These are phyloP conservation scores for Podospora pseudocomata DNA, from an alignment of 495 filamentous ascomycete genomes.

Conservation along the genomic window DNA sequence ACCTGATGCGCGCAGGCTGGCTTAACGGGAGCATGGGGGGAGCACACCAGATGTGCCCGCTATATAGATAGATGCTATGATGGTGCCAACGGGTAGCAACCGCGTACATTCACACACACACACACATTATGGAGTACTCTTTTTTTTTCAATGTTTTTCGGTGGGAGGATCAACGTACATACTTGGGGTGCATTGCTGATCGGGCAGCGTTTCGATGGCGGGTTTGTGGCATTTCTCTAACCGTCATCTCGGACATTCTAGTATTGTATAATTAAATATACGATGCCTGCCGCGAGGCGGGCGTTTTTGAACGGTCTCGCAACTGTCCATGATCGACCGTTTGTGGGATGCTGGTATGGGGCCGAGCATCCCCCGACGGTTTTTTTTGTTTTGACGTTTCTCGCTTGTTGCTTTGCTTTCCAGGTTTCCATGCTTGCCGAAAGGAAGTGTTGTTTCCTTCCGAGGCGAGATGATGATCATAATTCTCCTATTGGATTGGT, in stretches of 20 bases:
- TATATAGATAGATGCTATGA: conserved; percentile 4
- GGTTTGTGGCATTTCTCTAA: conserved; percentile 28
- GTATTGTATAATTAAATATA: conserved; percentile 43
- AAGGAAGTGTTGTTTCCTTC: neutral
- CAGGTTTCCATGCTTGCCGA: neutral
- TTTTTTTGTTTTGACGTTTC: neutral
- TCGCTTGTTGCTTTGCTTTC: neutral
- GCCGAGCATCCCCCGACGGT: conserved; percentile 8
- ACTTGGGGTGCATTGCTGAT: conserved; percentile 7
- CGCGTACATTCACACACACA: conserved; percentile 9
- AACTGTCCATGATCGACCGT: neutral
- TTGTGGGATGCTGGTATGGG: neutral
- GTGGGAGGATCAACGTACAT: conserved; percentile 9
- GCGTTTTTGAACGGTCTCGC: conserved; percentile 3
- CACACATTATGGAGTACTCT: neutral
- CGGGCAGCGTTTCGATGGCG: conserved; percentile 17
- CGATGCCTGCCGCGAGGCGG: neutral
- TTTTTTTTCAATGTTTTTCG: neutral
- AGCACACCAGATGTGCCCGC: neutral
- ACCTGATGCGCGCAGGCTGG: neutral
- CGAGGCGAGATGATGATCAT: neutral
- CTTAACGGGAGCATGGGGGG: conserved; percentile 9
- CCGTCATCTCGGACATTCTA: conserved; percentile 28
- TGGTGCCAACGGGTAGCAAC: conserved; percentile 8
- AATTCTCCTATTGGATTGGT: neutral